Percentiles rank a stretch among this genome's conserved stretches.
Conservation (phyloP, 805 yeast genomes). For the Candida stauntonica region DNA sequence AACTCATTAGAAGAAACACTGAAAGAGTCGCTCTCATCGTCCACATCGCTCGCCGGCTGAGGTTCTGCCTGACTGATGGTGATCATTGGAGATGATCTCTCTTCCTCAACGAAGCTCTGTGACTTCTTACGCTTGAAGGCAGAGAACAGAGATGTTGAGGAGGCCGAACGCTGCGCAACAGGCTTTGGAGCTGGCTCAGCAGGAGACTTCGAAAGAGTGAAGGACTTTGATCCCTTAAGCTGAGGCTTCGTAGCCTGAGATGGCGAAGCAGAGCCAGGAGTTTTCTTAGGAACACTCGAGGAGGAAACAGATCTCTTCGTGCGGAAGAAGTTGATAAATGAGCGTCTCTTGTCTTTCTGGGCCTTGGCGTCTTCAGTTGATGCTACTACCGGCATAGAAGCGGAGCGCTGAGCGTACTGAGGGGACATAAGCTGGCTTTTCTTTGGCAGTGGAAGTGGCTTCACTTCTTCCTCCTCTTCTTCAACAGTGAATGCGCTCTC, state of each 20-base stretch:
- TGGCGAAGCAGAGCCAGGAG: slow-evolving; percentile 7
- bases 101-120: not conserved
- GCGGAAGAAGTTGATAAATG: slow-evolving; percentile 23
- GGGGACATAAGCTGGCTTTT: slow-evolving; percentile 6
- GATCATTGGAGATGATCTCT: not conserved
- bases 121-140: slow-evolving; percentile 23
- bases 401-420: slow-evolving; percentile 21
- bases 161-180: slow-evolving; percentile 20
- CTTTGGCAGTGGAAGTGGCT: slow-evolving; percentile 15
- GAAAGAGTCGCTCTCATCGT: slow-evolving; percentile 4
- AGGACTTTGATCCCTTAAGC: slow-evolving; percentile 17
- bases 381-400: slow-evolving; percentile 23
- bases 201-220: slow-evolving; percentile 10
- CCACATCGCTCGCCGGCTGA: too few species aligned
- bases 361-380: slow-evolving; percentile 1
- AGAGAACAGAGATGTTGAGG: slow-evolving; percentile 24
- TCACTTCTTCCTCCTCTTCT: slow-evolving; percentile 8
- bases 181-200: not conserved
- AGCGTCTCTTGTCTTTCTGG: slow-evolving; percentile 19
- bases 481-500: slow-evolving; percentile 1
- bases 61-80: not conserved
- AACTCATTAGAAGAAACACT: slow-evolving; percentile 19
- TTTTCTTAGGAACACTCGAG: slow-evolving; percentile 9
- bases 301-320: slow-evolving; percentile 21
- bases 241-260: slow-evolving; percentile 1